Conservation (phyloP, 768 basidiomycete species). For the Tremella fuciformis region DNA sequence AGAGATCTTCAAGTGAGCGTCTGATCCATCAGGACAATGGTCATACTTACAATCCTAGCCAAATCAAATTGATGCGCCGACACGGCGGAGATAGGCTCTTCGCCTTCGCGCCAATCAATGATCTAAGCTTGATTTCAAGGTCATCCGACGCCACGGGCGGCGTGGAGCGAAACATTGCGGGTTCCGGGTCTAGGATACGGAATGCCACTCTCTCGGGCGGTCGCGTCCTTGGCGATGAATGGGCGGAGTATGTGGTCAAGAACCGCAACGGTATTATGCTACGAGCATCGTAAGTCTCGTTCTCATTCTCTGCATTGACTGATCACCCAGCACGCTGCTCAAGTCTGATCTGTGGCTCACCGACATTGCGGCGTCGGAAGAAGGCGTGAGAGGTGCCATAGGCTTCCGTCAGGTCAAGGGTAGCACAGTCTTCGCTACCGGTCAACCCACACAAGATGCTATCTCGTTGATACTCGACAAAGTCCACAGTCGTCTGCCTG, state of each 20-base stretch:
- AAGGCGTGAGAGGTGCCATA: slow-evolving; percentile 81
- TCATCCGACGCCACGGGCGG: slow-evolving; percentile 30
- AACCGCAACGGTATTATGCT: slow-evolving; percentile 92
- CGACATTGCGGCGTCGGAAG: slow-evolving; percentile 42
- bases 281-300: slow-evolving; percentile 66
- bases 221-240: slow-evolving; percentile 88
- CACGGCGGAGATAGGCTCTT: slow-evolving; percentile 74
- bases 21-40: not conserved
- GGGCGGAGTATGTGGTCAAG: slow-evolving; percentile 89
- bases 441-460: slow-evolving; percentile 85
- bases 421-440: slow-evolving; percentile 83
- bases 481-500: slow-evolving; percentile 63
- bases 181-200: slow-evolving; percentile 59
- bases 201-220: slow-evolving; percentile 69
- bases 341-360: slow-evolving; percentile 90
- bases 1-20: slow-evolving; percentile 85
- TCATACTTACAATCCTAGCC: slow-evolving; percentile 56
- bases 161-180: slow-evolving; percentile 57
- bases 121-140: slow-evolving; percentile 61
- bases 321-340: slow-evolving; percentile 12
- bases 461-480: slow-evolving; percentile 71
- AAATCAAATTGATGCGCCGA: slow-evolving; percentile 80
- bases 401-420: slow-evolving; percentile 78
- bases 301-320: not conserved
- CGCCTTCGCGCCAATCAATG: slow-evolving; percentile 87